Evolutionary conservation across 2,329 filamentous ascomycete species (phyloP).

Genomic region (Aspergillus sp.): DNA sequence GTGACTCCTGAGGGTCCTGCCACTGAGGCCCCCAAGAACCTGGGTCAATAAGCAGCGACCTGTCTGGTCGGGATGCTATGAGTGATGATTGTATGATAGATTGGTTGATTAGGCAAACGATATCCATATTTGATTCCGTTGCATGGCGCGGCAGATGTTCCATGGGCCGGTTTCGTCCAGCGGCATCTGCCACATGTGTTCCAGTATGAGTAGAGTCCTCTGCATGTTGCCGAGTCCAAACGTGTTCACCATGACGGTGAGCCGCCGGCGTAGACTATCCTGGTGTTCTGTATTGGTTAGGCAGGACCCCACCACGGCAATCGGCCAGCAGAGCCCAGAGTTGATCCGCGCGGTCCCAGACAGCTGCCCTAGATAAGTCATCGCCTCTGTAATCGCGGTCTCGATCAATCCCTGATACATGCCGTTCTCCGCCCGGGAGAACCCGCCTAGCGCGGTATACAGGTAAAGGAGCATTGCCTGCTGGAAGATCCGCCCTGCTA

Average conservation of each 20-base stretch:
- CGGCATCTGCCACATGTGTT: constrained; percentile 46
- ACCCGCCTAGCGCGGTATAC: constrained; percentile 30
- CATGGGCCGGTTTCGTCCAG: constrained; percentile 42
- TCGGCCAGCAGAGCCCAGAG: constrained; percentile 39
- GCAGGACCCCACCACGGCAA: constrained; percentile 34
- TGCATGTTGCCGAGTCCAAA: constrained; percentile 52
- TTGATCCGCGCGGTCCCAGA: constrained; percentile 33
- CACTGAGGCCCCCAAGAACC: constrained; percentile 55
- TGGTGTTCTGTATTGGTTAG: constrained; percentile 24
- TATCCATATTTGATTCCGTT: constrained; percentile 51
- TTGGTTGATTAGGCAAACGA: constrained; percentile 46
- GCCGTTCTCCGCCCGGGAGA: constrained; percentile 26
- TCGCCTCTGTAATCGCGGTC: constrained; percentile 29
- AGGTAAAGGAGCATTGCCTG: constrained; percentile 50
- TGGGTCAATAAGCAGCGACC: constrained; percentile 27
- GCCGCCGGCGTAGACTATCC: constrained; percentile 32
- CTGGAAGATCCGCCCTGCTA: constrained; percentile 49
- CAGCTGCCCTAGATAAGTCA: constrained; percentile 28
- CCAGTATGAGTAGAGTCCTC: constrained; percentile 45
- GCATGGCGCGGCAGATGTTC: constrained; percentile 50
- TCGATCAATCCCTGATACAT: constrained; percentile 31
- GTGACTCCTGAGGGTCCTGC: constrained; percentile 63
- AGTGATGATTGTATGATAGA: constrained; percentile 17
- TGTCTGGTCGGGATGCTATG: neutral
- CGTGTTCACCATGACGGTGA: constrained; percentile 27